A percentile compares a stretch with the other conserved stretches of the same genome.
These are phyloP conservation scores for Cyberlindnera samutprakarnensis DNA, from an alignment of 805 yeast species.

Conservation along the genomic window DNA sequence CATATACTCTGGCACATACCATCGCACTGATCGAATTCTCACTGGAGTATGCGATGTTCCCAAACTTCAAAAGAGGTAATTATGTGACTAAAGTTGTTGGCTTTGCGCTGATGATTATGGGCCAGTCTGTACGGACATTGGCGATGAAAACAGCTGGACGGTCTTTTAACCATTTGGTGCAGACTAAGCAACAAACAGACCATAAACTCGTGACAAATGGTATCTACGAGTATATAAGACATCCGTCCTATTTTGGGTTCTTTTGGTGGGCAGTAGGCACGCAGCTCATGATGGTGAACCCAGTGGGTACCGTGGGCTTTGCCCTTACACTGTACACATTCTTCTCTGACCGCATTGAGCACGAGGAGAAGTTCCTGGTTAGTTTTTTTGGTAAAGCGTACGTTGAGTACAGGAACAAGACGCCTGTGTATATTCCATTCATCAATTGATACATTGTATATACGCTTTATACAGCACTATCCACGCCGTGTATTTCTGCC, in stretches of 20 bases:
- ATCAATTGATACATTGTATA: too few relatives aligned
- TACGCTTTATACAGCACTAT: too few relatives aligned
- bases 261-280: conserved; percentile 91
- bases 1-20: conserved; percentile 50
- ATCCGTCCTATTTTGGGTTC: conserved; percentile 89
- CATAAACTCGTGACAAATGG: conserved; percentile 74
- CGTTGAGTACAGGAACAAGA: conserved; percentile 37
- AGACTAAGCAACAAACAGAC: conserved; percentile 37
- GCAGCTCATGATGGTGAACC: conserved; percentile 64
- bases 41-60: conserved; percentile 35
- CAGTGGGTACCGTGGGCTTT: conserved; percentile 50
- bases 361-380: conserved; percentile 61
- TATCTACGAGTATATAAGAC: conserved; percentile 59
- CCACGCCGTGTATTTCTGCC: too few relatives aligned
- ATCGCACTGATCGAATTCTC: conserved; percentile 45
- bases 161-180: conserved; percentile 80
- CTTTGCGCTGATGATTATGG: conserved; percentile 36
- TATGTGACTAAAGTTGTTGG: conserved; percentile 36
- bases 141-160: conserved; percentile 88
- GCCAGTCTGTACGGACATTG: conserved; percentile 61
- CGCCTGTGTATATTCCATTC: conserved; percentile 55
- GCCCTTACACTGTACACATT: conserved; percentile 54
- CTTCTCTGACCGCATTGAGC: conserved; percentile 56
- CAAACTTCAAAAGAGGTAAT: conserved; percentile 24
- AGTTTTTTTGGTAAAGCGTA: conserved; percentile 71